Percentiles rank a stretch among this genome's conserved stretches.
phyloP scores from a whole-genome alignment of 371 early-diverging fungal genomes.

The Mucor velutinosus region DNA sequence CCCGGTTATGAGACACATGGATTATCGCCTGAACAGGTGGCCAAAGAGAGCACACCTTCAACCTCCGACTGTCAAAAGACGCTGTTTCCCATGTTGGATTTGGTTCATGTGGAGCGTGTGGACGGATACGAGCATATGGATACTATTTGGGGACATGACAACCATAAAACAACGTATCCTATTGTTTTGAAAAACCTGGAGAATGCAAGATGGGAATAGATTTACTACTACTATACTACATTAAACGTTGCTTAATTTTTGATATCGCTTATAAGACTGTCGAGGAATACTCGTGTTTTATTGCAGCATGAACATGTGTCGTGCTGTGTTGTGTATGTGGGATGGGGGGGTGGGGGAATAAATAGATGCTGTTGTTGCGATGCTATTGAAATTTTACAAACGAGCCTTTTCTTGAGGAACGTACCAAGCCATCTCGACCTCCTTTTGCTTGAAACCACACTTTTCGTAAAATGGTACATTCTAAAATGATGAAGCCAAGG shows the following conservation, averaged over 20 bases:
- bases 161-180: slow-evolving; percentile 42
- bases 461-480: slow-evolving; percentile 59
- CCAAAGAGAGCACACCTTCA: slow-evolving; percentile 10
- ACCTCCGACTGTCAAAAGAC: not conserved
- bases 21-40: slow-evolving; percentile 10
- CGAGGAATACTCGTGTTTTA: not conserved
- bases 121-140: slow-evolving; percentile 66
- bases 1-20: slow-evolving; percentile 31
- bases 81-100: slow-evolving; percentile 36
- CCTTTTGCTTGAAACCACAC: slow-evolving; percentile 53
- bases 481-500: slow-evolving; percentile 7
- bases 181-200: slow-evolving; percentile 24
- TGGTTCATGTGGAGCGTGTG: slow-evolving; percentile 51
- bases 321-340: not conserved
- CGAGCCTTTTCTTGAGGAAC: slow-evolving; percentile 42
- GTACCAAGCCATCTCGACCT: slow-evolving; percentile 58
- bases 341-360: not conserved
- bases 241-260: not conserved
- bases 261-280: not conserved
- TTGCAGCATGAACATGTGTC: not conserved
- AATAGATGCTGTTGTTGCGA: slow-evolving; percentile 2
- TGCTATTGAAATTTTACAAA: slow-evolving; percentile 22
- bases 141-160: slow-evolving; percentile 54
- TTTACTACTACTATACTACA: not conserved
- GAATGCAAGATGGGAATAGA: slow-evolving; percentile 24